Evolutionary conservation across 768 basidiomycete genomes (phyloP).

Genomic region (Hypholoma sublateritium): DNA sequence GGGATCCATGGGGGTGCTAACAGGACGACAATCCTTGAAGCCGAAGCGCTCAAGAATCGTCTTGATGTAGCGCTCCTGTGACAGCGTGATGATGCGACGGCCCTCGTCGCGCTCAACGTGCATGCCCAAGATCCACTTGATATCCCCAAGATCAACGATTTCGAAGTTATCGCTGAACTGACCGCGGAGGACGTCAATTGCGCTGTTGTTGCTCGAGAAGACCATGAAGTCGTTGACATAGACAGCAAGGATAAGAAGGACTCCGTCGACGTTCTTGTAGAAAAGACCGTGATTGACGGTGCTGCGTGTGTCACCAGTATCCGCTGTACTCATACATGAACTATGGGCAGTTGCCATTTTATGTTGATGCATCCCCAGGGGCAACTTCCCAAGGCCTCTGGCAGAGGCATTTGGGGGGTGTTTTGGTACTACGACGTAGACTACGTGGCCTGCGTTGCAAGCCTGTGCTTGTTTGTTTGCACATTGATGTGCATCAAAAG

Average conservation of each 20-base stretch:
- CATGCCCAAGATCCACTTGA: conserved; percentile 3
- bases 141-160: conserved; percentile 4
- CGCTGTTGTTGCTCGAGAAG: neutral
- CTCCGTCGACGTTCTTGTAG: neutral
- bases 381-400: no score
- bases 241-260: neutral
- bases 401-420: no score
- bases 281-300: neutral
- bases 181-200: neutral
- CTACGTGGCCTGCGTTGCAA: no score
- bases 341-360: no score
- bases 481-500: no score
- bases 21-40: neutral
- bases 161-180: neutral
- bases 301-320: neutral
- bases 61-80: neutral
- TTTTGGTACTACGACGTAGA: no score
- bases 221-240: neutral
- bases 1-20: conserved; percentile 1
- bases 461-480: no score
- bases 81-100: neutral
- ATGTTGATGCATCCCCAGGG: no score
- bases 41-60: conserved; percentile 1
- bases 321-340: no score
- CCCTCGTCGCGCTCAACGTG: neutral